Conservation (phyloP, 106 monocot species). For the Agapanthus africanus region DNA sequence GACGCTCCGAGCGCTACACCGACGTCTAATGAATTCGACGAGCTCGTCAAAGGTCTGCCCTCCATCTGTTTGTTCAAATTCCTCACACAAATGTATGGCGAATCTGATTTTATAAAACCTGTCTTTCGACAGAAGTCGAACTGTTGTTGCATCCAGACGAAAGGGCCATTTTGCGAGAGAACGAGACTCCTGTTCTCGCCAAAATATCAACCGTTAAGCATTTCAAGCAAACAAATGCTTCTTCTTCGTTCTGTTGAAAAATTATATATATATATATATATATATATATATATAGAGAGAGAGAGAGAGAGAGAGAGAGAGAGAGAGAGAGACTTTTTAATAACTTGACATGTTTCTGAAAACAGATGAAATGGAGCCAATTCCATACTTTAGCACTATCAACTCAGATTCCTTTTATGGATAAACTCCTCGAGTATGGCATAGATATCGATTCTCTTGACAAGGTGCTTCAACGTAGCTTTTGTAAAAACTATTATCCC, state of each 20-base stretch:
- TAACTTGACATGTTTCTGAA: too few relatives aligned
- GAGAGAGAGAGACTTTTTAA: too few relatives aligned
- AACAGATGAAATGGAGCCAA: conserved; percentile 70
- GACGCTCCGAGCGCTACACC: background rate
- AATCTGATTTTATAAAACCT: too few relatives aligned
- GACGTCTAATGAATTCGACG: background rate
- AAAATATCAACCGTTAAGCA: conserved; percentile 84
- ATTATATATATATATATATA: too few relatives aligned
- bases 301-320: too few relatives aligned
- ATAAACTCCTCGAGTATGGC: conserved; percentile 64
- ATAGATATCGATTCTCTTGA: conserved; percentile 64
- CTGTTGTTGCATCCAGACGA: conserved; percentile 63
- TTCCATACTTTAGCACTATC: conserved; percentile 63
- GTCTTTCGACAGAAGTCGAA: conserved; percentile 46
- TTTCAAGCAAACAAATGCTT: background rate
- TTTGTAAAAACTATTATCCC: background rate
- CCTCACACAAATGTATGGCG: background rate
- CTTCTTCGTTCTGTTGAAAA: too few relatives aligned
- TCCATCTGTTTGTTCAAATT: background rate
- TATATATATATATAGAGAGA: too few relatives aligned
- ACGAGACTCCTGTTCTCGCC: conserved; percentile 42
- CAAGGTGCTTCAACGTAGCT: conserved; percentile 38
- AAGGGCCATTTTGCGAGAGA: conserved; percentile 54
- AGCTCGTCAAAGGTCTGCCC: background rate
- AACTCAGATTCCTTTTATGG: conserved; percentile 79